A percentile compares a stretch with the other conserved stretches of the same genome.
These are phyloP conservation scores for Trichoderma simmonsii DNA, from an alignment of 2,329 filamentous ascomycete species.

Conservation along the genomic window DNA sequence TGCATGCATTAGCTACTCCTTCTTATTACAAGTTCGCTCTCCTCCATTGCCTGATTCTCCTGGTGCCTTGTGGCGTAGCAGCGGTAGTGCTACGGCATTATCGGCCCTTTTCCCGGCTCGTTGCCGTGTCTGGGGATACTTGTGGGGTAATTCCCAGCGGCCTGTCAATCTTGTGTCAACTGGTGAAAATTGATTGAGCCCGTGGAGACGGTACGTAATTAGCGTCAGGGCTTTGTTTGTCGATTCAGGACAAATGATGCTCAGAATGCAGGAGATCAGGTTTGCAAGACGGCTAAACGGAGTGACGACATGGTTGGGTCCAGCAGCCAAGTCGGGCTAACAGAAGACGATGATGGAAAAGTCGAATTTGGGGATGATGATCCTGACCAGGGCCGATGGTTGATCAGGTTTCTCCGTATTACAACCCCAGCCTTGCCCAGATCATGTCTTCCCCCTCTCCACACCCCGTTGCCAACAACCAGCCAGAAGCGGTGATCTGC, in stretches of 20 bases:
- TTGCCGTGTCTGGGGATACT: constrained; percentile 7
- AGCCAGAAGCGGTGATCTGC: not conserved
- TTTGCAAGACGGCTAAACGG: not conserved
- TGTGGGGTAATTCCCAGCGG: constrained; percentile 12
- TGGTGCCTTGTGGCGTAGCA: not conserved
- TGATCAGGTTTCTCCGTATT: constrained; percentile 2
- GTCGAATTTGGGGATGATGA: not conserved
- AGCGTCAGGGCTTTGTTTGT: not conserved
- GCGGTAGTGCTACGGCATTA: constrained; percentile 1
- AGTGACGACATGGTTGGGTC: not conserved
- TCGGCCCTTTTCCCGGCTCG: constrained; percentile 15
- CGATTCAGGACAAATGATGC: not conserved
- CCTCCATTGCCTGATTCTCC: not conserved
- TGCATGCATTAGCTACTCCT: not conserved
- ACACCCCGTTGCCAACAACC: not conserved
- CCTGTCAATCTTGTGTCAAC: not conserved
- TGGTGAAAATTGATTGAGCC: not conserved
- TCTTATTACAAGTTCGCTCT: not conserved
- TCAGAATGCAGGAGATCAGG: not conserved
- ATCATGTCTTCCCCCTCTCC: not conserved
- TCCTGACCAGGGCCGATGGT: not conserved
- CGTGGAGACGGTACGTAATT: constrained; percentile 11
- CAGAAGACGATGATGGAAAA: not conserved
- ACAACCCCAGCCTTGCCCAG: constrained; percentile 5
- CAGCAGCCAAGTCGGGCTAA: not conserved